Evolutionary conservation across 2,329 filamentous ascomycete species (phyloP).

Genomic region (Bipolaris zeicola): DNA sequence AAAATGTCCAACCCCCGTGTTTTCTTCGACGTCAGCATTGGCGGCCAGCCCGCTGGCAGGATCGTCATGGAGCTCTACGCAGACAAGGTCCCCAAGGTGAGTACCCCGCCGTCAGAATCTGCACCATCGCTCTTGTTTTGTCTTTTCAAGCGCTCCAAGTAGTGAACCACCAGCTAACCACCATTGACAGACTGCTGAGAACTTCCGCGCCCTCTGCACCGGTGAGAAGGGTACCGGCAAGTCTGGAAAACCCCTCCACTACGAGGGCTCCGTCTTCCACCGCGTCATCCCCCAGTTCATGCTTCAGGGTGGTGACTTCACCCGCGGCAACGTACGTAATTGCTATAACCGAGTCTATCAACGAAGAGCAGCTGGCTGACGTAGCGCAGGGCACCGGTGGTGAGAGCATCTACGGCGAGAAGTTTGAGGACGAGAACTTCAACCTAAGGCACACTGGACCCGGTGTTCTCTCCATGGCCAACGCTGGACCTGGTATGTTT

Average conservation of each 20-base stretch:
- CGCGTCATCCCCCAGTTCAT: constrained; percentile 98
- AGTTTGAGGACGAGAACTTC: constrained; percentile 97
- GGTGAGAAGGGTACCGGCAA: constrained; percentile 89
- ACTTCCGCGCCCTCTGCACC: constrained; percentile 92
- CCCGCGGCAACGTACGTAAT: constrained; percentile 78
- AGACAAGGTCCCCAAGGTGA: constrained; percentile 69
- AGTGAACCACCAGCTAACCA: constrained; percentile 17
- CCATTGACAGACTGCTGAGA: constrained; percentile 75
- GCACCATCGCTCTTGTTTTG: neutral
- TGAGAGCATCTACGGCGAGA: constrained; percentile 95
- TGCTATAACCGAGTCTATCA: neutral
- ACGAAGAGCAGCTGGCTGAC: constrained; percentile 16
- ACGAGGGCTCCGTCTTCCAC: constrained; percentile 91
- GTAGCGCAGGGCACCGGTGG: constrained; percentile 65
- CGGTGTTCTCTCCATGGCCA: constrained; percentile 96
- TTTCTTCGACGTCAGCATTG: constrained; percentile 91
- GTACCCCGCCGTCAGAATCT: constrained; percentile 32
- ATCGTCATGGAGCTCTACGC: constrained; percentile 77
- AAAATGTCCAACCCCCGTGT: constrained; percentile 65
- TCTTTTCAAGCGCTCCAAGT: neutral
- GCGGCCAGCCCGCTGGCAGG: constrained; percentile 72
- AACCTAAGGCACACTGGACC: constrained; percentile 87
- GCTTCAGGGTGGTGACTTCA: constrained; percentile 98
- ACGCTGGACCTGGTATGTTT: constrained; percentile 71
- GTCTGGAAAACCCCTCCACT: constrained; percentile 83